Conservation (phyloP, 257 asterid genomes). For the Nemophila menziesii region DNA sequence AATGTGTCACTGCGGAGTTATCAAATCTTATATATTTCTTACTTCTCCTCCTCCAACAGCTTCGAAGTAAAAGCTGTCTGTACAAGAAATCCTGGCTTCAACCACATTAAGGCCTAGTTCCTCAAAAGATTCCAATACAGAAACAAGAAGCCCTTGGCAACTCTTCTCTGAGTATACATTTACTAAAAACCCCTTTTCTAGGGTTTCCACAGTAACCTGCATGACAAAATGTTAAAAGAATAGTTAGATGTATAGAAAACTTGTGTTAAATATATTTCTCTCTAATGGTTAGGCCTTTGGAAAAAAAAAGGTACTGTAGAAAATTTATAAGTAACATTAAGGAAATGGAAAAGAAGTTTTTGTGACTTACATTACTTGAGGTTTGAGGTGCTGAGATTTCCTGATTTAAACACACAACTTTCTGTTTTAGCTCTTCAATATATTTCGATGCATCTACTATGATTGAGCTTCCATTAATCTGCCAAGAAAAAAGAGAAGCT, state of each 20-base stretch:
- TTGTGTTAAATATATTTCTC: too few relatives aligned
- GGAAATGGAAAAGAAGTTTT: not conserved
- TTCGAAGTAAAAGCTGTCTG: slow-evolving; percentile 52
- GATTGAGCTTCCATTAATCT: slow-evolving; percentile 62
- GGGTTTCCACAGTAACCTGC: slow-evolving; percentile 73
- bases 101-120: slow-evolving; percentile 61
- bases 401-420: slow-evolving; percentile 53
- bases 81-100: slow-evolving; percentile 92
- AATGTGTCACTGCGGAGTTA: not conserved
- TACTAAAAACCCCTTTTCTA: slow-evolving; percentile 68
- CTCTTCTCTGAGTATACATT: slow-evolving; percentile 46
- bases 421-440: slow-evolving; percentile 58
- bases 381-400: slow-evolving; percentile 35
- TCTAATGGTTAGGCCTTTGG: not conserved
- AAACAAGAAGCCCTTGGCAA: slow-evolving; percentile 69
- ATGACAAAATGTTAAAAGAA: slow-evolving; percentile 9
- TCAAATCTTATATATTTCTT: slow-evolving; percentile 16
- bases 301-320: not conserved
- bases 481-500: slow-evolving; percentile 8
- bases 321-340: not conserved
- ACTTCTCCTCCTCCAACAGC: slow-evolving; percentile 86
- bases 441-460: slow-evolving; percentile 67
- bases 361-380: slow-evolving; percentile 26
- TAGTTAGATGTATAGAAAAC: not conserved
- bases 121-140: slow-evolving; percentile 62